These are phyloP conservation scores for Brassica hybrid DNA, from an alignment of 441 rosid species.

Conservation along the genomic window DNA sequence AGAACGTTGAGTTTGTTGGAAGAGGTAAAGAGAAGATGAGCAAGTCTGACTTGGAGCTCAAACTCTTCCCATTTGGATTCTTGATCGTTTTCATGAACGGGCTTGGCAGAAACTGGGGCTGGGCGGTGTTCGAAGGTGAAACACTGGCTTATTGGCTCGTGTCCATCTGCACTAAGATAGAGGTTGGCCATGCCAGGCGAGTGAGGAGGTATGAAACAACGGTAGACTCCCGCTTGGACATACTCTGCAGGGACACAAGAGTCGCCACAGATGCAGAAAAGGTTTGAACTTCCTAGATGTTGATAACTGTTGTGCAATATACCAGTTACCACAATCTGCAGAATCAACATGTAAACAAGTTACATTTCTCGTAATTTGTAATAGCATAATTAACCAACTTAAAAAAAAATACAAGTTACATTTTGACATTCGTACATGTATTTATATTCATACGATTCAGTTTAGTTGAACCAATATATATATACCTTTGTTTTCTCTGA, in stretches of 20 bases:
- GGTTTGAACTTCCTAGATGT: slow-evolving; percentile 61
- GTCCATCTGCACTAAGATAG: slow-evolving; percentile 81
- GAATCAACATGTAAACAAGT: slow-evolving; percentile 11
- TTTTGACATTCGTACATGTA: too few species aligned
- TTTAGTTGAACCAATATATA: background rate
- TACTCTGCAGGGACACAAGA: slow-evolving; percentile 60
- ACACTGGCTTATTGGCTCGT: slow-evolving; percentile 76
- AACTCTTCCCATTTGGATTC: slow-evolving; percentile 71
- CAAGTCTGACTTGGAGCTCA: slow-evolving; percentile 80
- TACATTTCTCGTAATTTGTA: too few species aligned
- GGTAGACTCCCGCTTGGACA: slow-evolving; percentile 90
- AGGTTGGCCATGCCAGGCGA: slow-evolving; percentile 71
- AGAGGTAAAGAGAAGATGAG: slow-evolving; percentile 73
- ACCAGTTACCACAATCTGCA: slow-evolving; percentile 89
- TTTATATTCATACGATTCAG: background rate
- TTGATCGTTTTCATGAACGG: slow-evolving; percentile 43
- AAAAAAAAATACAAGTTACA: too few species aligned
- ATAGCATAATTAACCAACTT: too few species aligned
- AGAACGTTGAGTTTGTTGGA: slow-evolving; percentile 66
- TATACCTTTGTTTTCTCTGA: slow-evolving; percentile 85
- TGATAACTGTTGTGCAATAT: slow-evolving; percentile 59
- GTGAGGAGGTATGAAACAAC: slow-evolving; percentile 74
- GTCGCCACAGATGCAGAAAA: slow-evolving; percentile 83
- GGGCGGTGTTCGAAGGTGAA: slow-evolving; percentile 75
- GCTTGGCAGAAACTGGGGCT: slow-evolving; percentile 4